phyloP scores from a whole-genome alignment of 495 filamentous ascomycete genomes.

The Neurospora africana region DNA sequence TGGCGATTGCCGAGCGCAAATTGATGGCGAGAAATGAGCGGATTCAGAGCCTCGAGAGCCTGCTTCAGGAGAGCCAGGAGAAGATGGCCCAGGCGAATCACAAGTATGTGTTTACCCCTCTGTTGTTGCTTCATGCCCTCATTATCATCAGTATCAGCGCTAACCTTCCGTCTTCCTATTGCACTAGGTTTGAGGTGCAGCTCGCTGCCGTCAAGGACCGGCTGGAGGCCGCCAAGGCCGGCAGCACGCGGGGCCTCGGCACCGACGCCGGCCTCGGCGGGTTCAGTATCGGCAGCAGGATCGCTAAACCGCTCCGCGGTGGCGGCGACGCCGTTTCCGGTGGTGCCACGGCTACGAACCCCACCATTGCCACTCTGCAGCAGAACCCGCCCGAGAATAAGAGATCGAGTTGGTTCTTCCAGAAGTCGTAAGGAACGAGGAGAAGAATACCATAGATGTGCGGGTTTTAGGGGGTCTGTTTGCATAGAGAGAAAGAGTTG shows the following conservation, averaged over 20 bases:
- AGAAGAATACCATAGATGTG: constrained; percentile 1
- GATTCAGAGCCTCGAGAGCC: constrained; percentile 78
- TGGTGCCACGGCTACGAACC: constrained; percentile 30
- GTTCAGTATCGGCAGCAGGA: constrained; percentile 77
- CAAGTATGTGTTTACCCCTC: constrained; percentile 50
- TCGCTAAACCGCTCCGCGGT: constrained; percentile 93
- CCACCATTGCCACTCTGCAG: constrained; percentile 43
- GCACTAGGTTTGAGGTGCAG: constrained; percentile 81
- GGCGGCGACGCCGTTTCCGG: constrained; percentile 68
- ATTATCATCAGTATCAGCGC: not conserved
- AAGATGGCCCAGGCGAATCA: constrained; percentile 94
- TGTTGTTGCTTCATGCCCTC: not conserved
- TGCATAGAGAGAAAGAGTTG: not conserved
- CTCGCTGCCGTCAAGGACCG: constrained; percentile 95
- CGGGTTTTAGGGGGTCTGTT: not conserved
- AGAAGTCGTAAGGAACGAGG: constrained; percentile 27
- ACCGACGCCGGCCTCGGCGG: constrained; percentile 49
- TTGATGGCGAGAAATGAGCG: constrained; percentile 93
- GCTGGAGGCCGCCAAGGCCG: constrained; percentile 86
- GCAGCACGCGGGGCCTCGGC: constrained; percentile 70
- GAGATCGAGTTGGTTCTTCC: constrained; percentile 50
- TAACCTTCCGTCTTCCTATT: constrained; percentile 3
- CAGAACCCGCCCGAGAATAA: constrained; percentile 39
- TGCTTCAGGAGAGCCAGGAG: constrained; percentile 95
- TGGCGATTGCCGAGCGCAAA: constrained; percentile 95